These are phyloP conservation scores for Metarhizium brunneum DNA, from an alignment of 2,329 filamentous ascomycete species.

Conservation along the genomic window DNA sequence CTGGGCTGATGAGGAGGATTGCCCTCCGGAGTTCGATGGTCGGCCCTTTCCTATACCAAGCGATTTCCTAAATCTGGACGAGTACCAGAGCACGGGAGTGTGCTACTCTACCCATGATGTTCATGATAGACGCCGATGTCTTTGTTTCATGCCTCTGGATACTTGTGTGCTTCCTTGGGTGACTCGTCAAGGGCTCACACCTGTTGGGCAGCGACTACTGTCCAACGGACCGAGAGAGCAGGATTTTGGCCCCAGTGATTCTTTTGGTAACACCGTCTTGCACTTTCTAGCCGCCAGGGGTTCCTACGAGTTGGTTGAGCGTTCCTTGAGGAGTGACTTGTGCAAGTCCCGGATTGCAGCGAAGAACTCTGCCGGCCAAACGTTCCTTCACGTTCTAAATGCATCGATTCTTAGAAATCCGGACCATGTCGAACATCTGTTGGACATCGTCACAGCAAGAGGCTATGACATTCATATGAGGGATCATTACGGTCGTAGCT, in stretches of 20 bases:
- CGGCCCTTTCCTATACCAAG: conserved; percentile 32
- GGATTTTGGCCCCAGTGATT: conserved; percentile 21
- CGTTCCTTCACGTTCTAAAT: conserved; percentile 36
- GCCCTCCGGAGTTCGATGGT: conserved; percentile 11
- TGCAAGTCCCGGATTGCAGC: conserved; percentile 14
- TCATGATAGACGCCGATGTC: conserved; percentile 18
- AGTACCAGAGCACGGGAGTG: conserved; percentile 2
- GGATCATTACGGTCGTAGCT: conserved; percentile 44
- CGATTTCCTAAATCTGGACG: conserved; percentile 35
- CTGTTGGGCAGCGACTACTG: conserved; percentile 10
- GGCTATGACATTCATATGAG: conserved; percentile 23
- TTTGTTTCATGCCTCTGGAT: conserved; percentile 18
- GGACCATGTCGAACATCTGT: conserved; percentile 18
- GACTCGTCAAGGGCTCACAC: conserved; percentile 15
- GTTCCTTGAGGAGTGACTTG: conserved; percentile 12
- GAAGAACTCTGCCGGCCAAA: conserved; percentile 36
- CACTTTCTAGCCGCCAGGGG: conserved; percentile 34
- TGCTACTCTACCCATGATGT: conserved; percentile 14
- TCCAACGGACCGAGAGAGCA: neutral
- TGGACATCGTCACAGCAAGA: conserved; percentile 10
- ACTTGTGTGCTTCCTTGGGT: conserved; percentile 20
- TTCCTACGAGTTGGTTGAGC: conserved; percentile 17
- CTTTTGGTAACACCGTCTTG: conserved; percentile 38
- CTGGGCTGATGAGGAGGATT: conserved; percentile 21
- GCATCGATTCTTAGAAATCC: conserved; percentile 23